A percentile compares a stretch with the other conserved stretches of the same genome.
Conservation (phyloP, 2,329 filamentous ascomycete species). For the Fusarium xyrophilum region DNA sequence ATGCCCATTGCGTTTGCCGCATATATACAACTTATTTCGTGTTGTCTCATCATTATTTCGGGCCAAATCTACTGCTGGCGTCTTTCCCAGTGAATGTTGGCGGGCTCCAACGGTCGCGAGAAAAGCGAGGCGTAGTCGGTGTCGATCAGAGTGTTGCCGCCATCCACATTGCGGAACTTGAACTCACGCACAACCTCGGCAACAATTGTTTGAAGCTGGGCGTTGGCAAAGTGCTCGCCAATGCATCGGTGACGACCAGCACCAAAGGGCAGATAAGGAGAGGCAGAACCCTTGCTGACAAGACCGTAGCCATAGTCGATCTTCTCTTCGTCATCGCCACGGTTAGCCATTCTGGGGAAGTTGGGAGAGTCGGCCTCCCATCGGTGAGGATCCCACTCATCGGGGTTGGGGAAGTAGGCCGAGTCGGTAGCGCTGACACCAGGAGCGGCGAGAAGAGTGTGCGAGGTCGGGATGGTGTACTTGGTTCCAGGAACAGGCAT, state of each 20-base stretch:
- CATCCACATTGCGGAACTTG: constrained; percentile 78
- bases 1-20: constrained; percentile 36
- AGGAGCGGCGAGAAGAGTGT: constrained; percentile 84
- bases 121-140: constrained; percentile 76
- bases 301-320: constrained; percentile 94
- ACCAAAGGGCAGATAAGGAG: constrained; percentile 92
- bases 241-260: constrained; percentile 94
- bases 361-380: constrained; percentile 75
- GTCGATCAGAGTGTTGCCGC: constrained; percentile 70
- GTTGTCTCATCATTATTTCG: constrained; percentile 21
- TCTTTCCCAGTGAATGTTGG: constrained; percentile 77
- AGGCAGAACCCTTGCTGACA: constrained; percentile 87
- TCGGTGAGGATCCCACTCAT: constrained; percentile 87
- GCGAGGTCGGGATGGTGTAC: constrained; percentile 80
- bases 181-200: constrained; percentile 78
- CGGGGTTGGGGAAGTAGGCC: constrained; percentile 80
- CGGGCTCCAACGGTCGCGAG: constrained; percentile 74
- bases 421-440: constrained; percentile 78
- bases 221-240: constrained; percentile 94
- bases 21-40: constrained; percentile 40
- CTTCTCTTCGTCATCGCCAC: constrained; percentile 72
- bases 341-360: constrained; percentile 53
- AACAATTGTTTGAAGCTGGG: constrained; percentile 86
- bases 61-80: constrained; percentile 56
- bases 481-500: constrained; percentile 84